Evolutionary conservation across 306 rosid species (phyloP).

Genomic region (Datisca glomerata): DNA sequence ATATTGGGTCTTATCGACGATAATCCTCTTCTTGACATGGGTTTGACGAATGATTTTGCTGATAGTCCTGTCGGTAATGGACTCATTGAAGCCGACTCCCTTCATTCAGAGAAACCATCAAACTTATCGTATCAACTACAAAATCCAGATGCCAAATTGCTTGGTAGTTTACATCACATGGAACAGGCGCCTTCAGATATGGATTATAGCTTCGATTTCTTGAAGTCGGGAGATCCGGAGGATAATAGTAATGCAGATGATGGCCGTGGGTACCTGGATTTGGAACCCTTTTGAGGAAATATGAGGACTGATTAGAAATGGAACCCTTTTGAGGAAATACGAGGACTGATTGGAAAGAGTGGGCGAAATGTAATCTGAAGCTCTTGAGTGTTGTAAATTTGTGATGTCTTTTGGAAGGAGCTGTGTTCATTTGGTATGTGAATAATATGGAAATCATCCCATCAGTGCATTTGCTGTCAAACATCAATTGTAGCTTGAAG

Average conservation of each 20-base stretch:
- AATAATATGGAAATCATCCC: too few relatives aligned
- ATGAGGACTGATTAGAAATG: constrained; percentile 5
- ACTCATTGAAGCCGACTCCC: constrained; percentile 6
- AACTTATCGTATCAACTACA: constrained; percentile 31
- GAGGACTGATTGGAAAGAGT: neutral
- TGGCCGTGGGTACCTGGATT: constrained; percentile 16
- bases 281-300: constrained; percentile 15
- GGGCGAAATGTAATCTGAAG: too few relatives aligned
- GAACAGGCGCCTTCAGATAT: constrained; percentile 28
- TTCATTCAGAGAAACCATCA: constrained; percentile 20
- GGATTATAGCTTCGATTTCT: constrained; percentile 48
- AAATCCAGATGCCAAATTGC: constrained; percentile 55
- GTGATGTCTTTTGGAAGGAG: too few relatives aligned
- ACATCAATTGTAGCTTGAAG: too few relatives aligned
- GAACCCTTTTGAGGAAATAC: constrained; percentile 11
- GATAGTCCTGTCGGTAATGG: constrained; percentile 10
- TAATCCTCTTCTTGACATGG: constrained; percentile 15
- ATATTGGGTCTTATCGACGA: constrained; percentile 31
- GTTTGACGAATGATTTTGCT: constrained; percentile 16
- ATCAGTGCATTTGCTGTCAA: too few relatives aligned
- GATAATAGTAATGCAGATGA: constrained; percentile 19
- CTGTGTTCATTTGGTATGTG: too few relatives aligned
- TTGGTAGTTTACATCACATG: constrained; percentile 52
- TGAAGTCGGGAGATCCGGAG: constrained; percentile 34
- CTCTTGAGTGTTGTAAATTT: too few relatives aligned